phyloP scores from a whole-genome alignment of 768 basidiomycete genomes.

The Calocybe gangraenosa region DNA sequence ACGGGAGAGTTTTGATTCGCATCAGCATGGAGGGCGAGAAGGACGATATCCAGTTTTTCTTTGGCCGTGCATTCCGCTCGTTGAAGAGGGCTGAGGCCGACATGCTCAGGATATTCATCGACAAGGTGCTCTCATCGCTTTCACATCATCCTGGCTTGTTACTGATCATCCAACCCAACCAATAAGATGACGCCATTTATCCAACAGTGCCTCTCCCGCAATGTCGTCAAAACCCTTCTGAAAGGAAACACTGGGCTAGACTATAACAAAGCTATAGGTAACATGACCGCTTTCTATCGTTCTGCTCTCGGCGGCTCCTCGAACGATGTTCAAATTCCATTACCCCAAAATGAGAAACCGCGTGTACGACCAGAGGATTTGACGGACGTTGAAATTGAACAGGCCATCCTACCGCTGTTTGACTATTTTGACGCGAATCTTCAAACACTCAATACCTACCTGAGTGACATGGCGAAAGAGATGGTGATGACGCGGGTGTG shows the following conservation, averaged over 20 bases:
- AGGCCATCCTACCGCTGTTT: conserved; percentile 86
- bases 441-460: conserved; percentile 82
- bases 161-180: no score
- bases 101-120: conserved; percentile 94
- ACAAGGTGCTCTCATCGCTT: conserved; percentile 64
- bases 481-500: conserved; percentile 91
- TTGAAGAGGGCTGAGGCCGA: conserved; percentile 91
- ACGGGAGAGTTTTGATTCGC: conserved; percentile 80
- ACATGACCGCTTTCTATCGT: conserved; percentile 77
- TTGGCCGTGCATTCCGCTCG: conserved; percentile 91
- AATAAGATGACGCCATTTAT: conserved; percentile 98
- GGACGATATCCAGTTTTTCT: conserved; percentile 96
- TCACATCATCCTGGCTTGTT: neutral
- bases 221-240: conserved; percentile 71
- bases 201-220: conserved; percentile 77
- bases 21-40: conserved; percentile 99
- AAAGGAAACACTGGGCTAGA: conserved; percentile 64
- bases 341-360: conserved; percentile 71
- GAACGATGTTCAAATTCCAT: conserved; percentile 72
- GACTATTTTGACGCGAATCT: conserved; percentile 96
- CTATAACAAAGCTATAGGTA: conserved; percentile 87
- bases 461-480: conserved; percentile 81
- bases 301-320: conserved; percentile 66
- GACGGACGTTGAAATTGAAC: conserved; percentile 91
- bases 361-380: conserved; percentile 76